A percentile compares a stretch with the other conserved stretches of the same genome.
Evolutionary conservation across 768 basidiomycete genomes (phyloP).

Genomic region (Cystobasidium tubakii): DNA sequence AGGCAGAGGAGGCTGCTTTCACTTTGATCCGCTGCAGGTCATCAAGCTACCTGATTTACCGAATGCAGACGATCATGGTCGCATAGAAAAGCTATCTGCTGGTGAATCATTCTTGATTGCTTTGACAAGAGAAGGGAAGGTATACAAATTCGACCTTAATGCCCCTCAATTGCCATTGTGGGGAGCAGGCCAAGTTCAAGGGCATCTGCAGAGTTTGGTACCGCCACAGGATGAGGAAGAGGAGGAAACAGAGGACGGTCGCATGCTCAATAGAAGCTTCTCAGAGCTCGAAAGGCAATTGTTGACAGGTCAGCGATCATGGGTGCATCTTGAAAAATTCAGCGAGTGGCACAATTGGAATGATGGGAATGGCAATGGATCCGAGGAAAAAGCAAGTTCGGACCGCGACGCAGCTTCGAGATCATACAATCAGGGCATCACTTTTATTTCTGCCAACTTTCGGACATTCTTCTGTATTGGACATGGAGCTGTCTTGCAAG

Average conservation of each 20-base stretch:
- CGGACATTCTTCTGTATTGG: slow-evolving; percentile 61
- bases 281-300: slow-evolving; percentile 41
- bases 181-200: slow-evolving; percentile 47
- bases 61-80: slow-evolving; percentile 51
- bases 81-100: slow-evolving; percentile 66
- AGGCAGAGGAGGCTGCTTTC: slow-evolving; percentile 15
- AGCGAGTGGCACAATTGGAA: slow-evolving; percentile 18
- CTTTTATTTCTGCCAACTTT: slow-evolving; percentile 77
- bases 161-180: slow-evolving; percentile 46
- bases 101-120: slow-evolving; percentile 68
- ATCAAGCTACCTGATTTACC: slow-evolving; percentile 35
- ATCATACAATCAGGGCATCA: slow-evolving; percentile 40
- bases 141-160: slow-evolving; percentile 59
- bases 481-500: slow-evolving; percentile 68
- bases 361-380: slow-evolving; percentile 28
- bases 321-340: slow-evolving; percentile 30
- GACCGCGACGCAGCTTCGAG: slow-evolving; percentile 10
- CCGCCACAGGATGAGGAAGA: slow-evolving; percentile 43
- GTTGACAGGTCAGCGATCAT: slow-evolving; percentile 54
- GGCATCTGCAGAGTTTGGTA: slow-evolving; percentile 22
- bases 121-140: slow-evolving; percentile 71
- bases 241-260: slow-evolving; percentile 47
- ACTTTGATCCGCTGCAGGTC: slow-evolving; percentile 34
- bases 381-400: neutral
- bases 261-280: slow-evolving; percentile 1